phyloP scores from a whole-genome alignment of 805 yeast species.

The Nakazawaea sp. region DNA sequence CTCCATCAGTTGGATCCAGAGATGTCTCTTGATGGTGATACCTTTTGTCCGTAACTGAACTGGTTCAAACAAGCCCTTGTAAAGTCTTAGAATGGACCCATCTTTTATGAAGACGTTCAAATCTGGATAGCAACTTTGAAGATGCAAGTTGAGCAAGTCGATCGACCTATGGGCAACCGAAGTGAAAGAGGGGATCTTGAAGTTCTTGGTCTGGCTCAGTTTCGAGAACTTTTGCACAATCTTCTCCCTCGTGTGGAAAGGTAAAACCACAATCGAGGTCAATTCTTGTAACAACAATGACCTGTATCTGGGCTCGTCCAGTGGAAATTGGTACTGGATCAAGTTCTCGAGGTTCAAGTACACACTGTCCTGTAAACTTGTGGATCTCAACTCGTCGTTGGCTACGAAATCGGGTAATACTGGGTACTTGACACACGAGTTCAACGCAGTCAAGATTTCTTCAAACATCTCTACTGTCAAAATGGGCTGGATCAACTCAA shows the following conservation, averaged over 20 bases:
- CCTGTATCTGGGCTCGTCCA: slow-evolving; percentile 23
- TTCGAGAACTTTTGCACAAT: slow-evolving; percentile 47
- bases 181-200: slow-evolving; percentile 54
- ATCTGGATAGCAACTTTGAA: slow-evolving; percentile 21
- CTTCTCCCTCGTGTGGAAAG: slow-evolving; percentile 53
- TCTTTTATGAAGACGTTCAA: slow-evolving; percentile 34
- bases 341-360: slow-evolving; percentile 36
- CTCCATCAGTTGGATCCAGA: slow-evolving; percentile 50
- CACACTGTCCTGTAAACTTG: slow-evolving; percentile 59
- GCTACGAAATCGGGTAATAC: slow-evolving; percentile 47
- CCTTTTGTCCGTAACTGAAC: slow-evolving; percentile 37
- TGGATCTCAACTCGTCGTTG: slow-evolving; percentile 47
- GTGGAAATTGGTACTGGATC: slow-evolving; percentile 12
- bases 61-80: slow-evolving; percentile 46
- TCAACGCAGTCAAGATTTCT: slow-evolving; percentile 49
- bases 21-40: slow-evolving; percentile 21
- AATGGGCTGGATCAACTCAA: slow-evolving; percentile 26
- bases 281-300: slow-evolving; percentile 46
- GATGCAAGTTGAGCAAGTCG: slow-evolving; percentile 28
- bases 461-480: slow-evolving; percentile 32
- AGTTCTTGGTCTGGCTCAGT: slow-evolving; percentile 23
- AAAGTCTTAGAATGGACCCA: slow-evolving; percentile 35
- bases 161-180: slow-evolving; percentile 48
- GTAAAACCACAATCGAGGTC: slow-evolving; percentile 45
- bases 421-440: slow-evolving; percentile 67